Conservation (phyloP, 2,329 filamentous ascomycete genomes). For the Fusarium sororula region DNA sequence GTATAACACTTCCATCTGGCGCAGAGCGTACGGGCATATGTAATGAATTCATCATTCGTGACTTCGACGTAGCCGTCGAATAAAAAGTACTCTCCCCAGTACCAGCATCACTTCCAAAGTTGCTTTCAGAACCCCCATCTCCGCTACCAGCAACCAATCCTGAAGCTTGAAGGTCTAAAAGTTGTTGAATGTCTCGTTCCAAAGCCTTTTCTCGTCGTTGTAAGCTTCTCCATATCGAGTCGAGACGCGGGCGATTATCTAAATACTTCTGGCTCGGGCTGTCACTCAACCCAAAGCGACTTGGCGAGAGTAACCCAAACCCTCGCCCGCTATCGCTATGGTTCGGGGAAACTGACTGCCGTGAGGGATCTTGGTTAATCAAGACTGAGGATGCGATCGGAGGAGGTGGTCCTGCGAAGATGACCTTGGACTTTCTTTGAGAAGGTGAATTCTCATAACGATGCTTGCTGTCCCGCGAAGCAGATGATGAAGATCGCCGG, state of each 20-base stretch:
- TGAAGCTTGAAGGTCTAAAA: conserved; percentile 60
- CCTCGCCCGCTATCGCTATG: conserved; percentile 18
- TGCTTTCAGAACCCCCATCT: conserved; percentile 32
- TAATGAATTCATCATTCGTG: conserved; percentile 54
- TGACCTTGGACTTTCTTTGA: conserved; percentile 44
- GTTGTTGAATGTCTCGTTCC: conserved; percentile 57
- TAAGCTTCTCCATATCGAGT: conserved; percentile 59
- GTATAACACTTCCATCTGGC: conserved; percentile 62
- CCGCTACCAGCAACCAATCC: conserved; percentile 53
- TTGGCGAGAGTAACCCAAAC: conserved; percentile 29
- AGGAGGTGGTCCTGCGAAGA: conserved; percentile 61
- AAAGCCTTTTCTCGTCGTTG: conserved; percentile 57
- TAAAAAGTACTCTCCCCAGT: conserved; percentile 54
- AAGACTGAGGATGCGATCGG: conserved; percentile 59
- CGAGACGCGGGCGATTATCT: conserved; percentile 46
- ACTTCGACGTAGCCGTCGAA: conserved; percentile 51
- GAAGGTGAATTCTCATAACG: conserved; percentile 47
- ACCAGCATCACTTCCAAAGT: conserved; percentile 49
- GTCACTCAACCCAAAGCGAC: conserved; percentile 19
- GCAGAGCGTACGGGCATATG: conserved; percentile 52
- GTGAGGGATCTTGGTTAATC: conserved; percentile 20
- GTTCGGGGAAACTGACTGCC: conserved; percentile 11
- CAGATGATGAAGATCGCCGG: conserved; percentile 27
- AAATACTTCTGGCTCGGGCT: conserved; percentile 46
- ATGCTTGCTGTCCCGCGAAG: conserved; percentile 35